Percentiles rank a stretch among this genome's conserved stretches.
phyloP scores from a whole-genome alignment of 495 filamentous ascomycete genomes.

The Trichoderma erinaceum region DNA sequence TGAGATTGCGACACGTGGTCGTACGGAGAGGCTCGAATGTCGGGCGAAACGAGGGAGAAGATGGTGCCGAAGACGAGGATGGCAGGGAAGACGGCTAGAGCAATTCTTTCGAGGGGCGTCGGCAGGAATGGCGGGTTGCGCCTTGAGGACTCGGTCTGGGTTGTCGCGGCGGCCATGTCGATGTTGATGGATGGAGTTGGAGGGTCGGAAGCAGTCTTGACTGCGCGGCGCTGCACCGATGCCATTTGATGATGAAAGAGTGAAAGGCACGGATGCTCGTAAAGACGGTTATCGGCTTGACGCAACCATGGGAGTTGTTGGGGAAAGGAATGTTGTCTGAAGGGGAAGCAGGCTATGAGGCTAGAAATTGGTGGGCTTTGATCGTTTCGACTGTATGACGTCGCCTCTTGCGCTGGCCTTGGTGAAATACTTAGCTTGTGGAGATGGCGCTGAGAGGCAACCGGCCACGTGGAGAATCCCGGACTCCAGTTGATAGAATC shows the following conservation, averaged over 20 bases:
- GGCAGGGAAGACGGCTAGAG: constrained; percentile 63
- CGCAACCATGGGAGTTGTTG: not conserved
- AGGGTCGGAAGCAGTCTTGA: not conserved
- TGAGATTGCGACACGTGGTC: constrained; percentile 50
- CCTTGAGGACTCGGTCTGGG: not conserved
- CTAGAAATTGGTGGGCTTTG: not conserved
- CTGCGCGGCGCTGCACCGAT: not conserved
- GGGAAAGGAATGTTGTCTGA: not conserved
- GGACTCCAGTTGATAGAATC: not conserved
- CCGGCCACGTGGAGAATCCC: not conserved
- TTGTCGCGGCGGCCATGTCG: constrained; percentile 3
- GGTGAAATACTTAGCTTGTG: not conserved
- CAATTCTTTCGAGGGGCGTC: constrained; percentile 53
- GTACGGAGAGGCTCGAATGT: constrained; percentile 55
- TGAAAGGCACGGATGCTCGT: not conserved
- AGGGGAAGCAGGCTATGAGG: not conserved
- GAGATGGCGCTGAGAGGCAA: not conserved
- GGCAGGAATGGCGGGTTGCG: constrained; percentile 44
- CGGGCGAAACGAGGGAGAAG: constrained; percentile 70
- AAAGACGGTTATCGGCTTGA: not conserved
- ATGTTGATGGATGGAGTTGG: not conserved
- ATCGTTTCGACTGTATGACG: constrained; percentile 1
- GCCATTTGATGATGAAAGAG: not conserved
- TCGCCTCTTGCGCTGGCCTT: not conserved
- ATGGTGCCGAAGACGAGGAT: constrained; percentile 74